Conservation (phyloP, 495 filamentous ascomycete genomes). For the Penicillium psychrofluorescens region DNA sequence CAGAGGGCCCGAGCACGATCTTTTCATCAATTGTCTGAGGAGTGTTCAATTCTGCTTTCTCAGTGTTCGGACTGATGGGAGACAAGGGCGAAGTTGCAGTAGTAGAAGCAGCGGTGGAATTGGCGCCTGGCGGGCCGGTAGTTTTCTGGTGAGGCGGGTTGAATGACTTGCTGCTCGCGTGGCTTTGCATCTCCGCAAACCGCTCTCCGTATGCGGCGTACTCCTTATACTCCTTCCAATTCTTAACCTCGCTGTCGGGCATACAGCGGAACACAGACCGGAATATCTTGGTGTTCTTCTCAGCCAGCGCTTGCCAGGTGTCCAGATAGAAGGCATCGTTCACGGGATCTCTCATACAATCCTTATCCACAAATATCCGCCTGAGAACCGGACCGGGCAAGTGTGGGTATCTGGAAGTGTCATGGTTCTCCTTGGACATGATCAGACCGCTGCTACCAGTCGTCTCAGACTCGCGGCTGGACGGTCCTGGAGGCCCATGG, state of each 20-base stretch:
- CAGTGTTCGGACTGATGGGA: conserved; percentile 11
- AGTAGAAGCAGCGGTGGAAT: conserved; percentile 10
- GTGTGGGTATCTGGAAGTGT: conserved; percentile 36
- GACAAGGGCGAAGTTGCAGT: conserved; percentile 14
- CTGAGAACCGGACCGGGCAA: conserved; percentile 61
- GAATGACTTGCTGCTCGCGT: conserved; percentile 33
- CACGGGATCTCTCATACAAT: conserved; percentile 79
- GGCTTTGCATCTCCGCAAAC: conserved; percentile 65
- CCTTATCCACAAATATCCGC: conserved; percentile 52
- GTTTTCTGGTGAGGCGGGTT: conserved; percentile 25
- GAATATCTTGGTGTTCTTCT: conserved; percentile 91
- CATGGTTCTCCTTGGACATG: conserved; percentile 34
- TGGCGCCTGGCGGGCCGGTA: conserved; percentile 37
- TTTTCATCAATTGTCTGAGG: conserved; percentile 23
- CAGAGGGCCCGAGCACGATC: conserved; percentile 3
- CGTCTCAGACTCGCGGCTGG: conserved; percentile 72
- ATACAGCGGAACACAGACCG: conserved; percentile 92
- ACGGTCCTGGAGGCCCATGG: conserved; percentile 20
- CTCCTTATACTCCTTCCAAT: conserved; percentile 91
- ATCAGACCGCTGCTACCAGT: conserved; percentile 50
- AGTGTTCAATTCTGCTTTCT: conserved; percentile 14
- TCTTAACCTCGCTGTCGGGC: conserved; percentile 90
- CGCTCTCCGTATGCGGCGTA: conserved; percentile 71
- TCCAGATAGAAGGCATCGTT: conserved; percentile 78
- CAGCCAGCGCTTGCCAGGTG: conserved; percentile 79